Conservation (phyloP, 495 filamentous ascomycete genomes). For the Lophiostoma macrostomum region DNA sequence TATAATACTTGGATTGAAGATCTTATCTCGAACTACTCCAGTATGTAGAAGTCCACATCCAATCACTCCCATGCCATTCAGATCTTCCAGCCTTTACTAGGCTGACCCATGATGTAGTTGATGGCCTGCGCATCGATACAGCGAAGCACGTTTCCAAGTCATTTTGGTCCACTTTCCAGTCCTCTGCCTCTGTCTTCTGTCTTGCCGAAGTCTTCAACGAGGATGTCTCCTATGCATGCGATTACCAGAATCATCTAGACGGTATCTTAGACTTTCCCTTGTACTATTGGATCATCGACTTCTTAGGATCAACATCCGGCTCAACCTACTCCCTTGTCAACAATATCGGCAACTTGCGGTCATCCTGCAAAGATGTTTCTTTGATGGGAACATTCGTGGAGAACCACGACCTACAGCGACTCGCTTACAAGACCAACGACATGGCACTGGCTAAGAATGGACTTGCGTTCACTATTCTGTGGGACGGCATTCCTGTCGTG, state of each 20-base stretch:
- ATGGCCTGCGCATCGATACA: slow-evolving; percentile 74
- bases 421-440: slow-evolving; percentile 33
- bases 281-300: slow-evolving; percentile 58
- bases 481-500: slow-evolving; percentile 64
- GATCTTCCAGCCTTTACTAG: too few species aligned
- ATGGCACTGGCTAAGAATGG: slow-evolving; percentile 63
- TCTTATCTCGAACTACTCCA: slow-evolving; percentile 65
- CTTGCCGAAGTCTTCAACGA: slow-evolving; percentile 68
- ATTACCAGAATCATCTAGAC: slow-evolving; percentile 62
- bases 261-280: slow-evolving; percentile 70
- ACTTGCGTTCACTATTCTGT: slow-evolving; percentile 68
- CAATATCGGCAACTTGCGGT: slow-evolving; percentile 37
- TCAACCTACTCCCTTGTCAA: slow-evolving; percentile 28
- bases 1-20: slow-evolving; percentile 65
- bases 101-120: slow-evolving; percentile 44
- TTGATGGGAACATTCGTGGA: slow-evolving; percentile 72
- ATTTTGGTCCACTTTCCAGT: slow-evolving; percentile 65
- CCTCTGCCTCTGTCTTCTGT: slow-evolving; percentile 67
- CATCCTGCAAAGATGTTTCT: slow-evolving; percentile 56
- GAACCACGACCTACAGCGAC: slow-evolving; percentile 65
- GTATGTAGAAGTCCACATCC: too few species aligned
- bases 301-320: slow-evolving; percentile 47
- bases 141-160: slow-evolving; percentile 67
- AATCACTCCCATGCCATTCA: too few species aligned
- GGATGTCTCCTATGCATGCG: slow-evolving; percentile 57